phyloP scores from a whole-genome alignment of 257 asterid genomes.

The Solanum bulbocastanum region DNA sequence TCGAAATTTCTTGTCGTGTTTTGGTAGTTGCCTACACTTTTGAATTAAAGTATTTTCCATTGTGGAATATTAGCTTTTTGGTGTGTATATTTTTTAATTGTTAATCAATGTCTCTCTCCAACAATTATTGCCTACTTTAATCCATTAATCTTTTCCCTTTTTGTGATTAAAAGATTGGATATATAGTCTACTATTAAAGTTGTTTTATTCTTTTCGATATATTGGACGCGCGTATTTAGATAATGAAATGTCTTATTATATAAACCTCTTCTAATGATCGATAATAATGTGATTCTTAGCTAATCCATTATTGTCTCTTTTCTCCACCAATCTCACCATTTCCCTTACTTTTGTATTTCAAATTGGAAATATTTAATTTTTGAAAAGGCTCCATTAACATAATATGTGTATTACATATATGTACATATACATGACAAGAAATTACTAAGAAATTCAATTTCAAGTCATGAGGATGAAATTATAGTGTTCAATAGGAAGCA shows the following conservation, averaged over 20 bases:
- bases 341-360: background rate
- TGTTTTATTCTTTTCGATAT: background rate
- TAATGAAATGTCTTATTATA: background rate
- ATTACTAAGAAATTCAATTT: background rate
- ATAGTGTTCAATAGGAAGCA: background rate
- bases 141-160: background rate
- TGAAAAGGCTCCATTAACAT: background rate
- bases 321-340: background rate
- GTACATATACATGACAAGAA: background rate
- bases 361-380: background rate
- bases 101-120: background rate
- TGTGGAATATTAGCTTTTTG: background rate
- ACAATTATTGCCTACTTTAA: background rate
- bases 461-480: background rate
- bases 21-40: background rate
- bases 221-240: background rate
- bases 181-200: background rate
- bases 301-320: background rate
- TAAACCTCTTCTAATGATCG: background rate
- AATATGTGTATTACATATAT: background rate
- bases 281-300: background rate
- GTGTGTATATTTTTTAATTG: background rate
- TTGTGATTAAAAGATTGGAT: background rate
- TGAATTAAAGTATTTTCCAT: background rate
- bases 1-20: constrained; percentile 5